phyloP scores from a whole-genome alignment of 768 basidiomycete species.

The Amanita exitialis region DNA sequence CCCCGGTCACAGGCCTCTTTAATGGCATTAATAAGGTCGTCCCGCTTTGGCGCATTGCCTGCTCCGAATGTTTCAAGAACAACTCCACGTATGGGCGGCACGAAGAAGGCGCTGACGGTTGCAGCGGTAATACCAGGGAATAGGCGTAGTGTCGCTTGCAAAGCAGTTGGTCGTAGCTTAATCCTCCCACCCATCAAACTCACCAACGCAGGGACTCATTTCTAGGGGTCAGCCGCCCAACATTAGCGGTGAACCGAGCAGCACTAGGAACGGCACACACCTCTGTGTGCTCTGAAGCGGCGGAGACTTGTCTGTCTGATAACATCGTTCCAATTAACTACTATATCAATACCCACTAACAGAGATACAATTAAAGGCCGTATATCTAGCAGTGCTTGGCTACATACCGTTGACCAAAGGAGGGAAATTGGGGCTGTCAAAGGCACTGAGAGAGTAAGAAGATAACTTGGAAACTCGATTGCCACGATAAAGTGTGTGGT shows the following conservation, averaged over 20 bases:
- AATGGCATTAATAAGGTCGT: conserved; percentile 66
- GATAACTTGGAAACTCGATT: conserved; percentile 79
- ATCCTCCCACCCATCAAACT: conserved; percentile 14
- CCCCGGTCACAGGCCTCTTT: conserved; percentile 77
- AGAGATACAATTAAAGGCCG: not conserved
- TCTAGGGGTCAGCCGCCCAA: conserved; percentile 27
- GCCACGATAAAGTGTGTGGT: conserved; percentile 79
- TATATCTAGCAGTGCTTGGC: not conserved
- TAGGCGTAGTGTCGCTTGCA: conserved; percentile 67
- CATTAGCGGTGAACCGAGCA: conserved; percentile 3
- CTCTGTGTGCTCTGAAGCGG: conserved; percentile 75
- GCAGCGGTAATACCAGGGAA: conserved; percentile 80
- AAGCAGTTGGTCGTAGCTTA: conserved; percentile 1
- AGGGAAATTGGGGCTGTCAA: conserved; percentile 76
- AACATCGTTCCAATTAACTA: conserved; percentile 84
- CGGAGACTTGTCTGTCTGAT: conserved; percentile 72
- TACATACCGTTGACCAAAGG: conserved; percentile 71
- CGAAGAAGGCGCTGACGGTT: conserved; percentile 68
- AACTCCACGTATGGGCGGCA: conserved; percentile 66
- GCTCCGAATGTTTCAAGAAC: conserved; percentile 90
- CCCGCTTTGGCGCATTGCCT: conserved; percentile 82
- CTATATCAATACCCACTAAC: conserved; percentile 81
- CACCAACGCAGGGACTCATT: conserved; percentile 77
- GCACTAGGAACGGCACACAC: conserved; percentile 26
- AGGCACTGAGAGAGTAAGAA: conserved; percentile 76